These are phyloP conservation scores for Lodderomyces oxycetoniae DNA, from an alignment of 1,139 yeast species.

Conservation along the genomic window DNA sequence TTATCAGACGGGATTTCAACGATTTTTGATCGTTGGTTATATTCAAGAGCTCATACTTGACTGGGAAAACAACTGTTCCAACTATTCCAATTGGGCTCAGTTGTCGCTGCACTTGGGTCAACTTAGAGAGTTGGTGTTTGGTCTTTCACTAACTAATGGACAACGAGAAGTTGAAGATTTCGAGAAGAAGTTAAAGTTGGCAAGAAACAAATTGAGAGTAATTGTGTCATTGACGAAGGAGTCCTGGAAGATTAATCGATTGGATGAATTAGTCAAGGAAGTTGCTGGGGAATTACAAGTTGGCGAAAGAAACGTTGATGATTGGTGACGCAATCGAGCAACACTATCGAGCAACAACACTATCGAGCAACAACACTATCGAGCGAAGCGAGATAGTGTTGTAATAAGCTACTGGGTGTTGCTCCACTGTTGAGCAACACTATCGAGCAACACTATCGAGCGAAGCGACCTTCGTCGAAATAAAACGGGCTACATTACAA, in stretches of 20 bases:
- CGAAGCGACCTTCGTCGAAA: too few relatives aligned
- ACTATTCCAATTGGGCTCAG: neutral
- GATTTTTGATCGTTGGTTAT: conserved; percentile 62
- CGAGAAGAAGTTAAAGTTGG: conserved; percentile 40
- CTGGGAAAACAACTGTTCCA: conserved; percentile 23
- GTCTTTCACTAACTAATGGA: conserved; percentile 33
- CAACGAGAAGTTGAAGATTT: conserved; percentile 46
- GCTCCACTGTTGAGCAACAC: too few relatives aligned
- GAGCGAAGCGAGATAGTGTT: too few relatives aligned
- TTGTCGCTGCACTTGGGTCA: neutral
- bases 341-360: too few relatives aligned
- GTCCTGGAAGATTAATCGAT: conserved; percentile 26
- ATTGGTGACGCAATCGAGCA: too few relatives aligned
- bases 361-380: too few relatives aligned
- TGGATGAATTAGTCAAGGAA: conserved; percentile 32
- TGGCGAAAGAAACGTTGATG: too few relatives aligned
- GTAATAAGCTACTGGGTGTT: too few relatives aligned
- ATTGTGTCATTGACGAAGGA: conserved; percentile 36
- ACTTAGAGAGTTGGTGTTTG: conserved; percentile 3
- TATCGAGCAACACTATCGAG: too few relatives aligned
- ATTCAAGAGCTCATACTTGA: conserved; percentile 48
- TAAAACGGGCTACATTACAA: too few relatives aligned
- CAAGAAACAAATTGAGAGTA: conserved; percentile 51
- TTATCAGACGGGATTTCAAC: conserved; percentile 71
- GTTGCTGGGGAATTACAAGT: conserved; percentile 39